A percentile compares a stretch with the other conserved stretches of the same genome.
Evolutionary conservation across 306 rosid genomes (phyloP).

Genomic region (Benincasa hispida): DNA sequence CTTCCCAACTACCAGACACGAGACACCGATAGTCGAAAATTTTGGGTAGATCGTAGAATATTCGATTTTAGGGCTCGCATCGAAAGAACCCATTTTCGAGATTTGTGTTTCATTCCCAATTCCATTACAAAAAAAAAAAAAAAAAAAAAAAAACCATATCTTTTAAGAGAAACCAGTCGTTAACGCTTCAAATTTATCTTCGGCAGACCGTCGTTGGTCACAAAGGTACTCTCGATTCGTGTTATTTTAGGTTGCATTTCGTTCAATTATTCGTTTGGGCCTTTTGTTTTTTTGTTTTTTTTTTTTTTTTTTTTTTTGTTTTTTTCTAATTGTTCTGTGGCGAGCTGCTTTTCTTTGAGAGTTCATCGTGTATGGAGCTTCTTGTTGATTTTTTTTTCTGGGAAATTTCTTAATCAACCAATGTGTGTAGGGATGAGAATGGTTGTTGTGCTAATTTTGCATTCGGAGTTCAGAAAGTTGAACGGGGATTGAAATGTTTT

Average conservation of each 20-base stretch:
- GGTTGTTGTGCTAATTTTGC: background rate
- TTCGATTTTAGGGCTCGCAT: constrained; percentile 4
- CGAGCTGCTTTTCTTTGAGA: background rate
- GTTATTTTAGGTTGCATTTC: background rate
- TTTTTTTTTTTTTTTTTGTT: too few relatives aligned
- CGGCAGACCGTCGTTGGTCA: background rate
- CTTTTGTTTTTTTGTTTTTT: too few relatives aligned
- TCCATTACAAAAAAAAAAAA: background rate
- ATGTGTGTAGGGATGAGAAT: background rate
- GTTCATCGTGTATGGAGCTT: background rate
- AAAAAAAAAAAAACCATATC: background rate
- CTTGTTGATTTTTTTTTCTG: background rate
- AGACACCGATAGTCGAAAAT: background rate
- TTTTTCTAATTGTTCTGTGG: background rate
- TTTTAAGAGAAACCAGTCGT: background rate
- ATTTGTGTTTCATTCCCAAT: background rate
- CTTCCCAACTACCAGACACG: background rate
- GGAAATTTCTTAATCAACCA: background rate
- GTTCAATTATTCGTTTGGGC: background rate
- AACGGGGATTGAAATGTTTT: background rate
- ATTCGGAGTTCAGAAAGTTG: background rate
- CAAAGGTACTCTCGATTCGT: background rate
- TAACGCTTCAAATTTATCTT: background rate
- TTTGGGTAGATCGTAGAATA: background rate
- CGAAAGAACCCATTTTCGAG: background rate